Evolutionary conservation across 1,284 basidiomycete genomes (phyloP).

Genomic region (Phellopilus nigrolimitatus): DNA sequence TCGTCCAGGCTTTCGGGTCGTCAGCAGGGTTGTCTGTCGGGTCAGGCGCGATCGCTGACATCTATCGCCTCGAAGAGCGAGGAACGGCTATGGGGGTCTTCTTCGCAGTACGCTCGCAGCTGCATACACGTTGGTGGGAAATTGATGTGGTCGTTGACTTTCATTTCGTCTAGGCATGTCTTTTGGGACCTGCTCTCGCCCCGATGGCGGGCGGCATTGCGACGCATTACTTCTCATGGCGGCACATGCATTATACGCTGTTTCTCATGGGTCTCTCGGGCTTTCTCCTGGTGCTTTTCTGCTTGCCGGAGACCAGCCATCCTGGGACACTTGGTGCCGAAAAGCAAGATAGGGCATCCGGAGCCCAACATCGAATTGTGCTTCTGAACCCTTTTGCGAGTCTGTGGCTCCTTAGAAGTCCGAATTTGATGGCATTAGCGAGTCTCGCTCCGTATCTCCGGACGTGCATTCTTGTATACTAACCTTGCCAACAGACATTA

Average conservation of each 20-base stretch:
- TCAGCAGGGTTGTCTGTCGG: constrained; percentile 53
- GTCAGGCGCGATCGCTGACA: constrained; percentile 59
- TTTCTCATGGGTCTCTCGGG: constrained; percentile 41
- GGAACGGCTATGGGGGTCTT: constrained; percentile 62
- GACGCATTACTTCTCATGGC: constrained; percentile 41
- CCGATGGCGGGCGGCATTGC: constrained; percentile 38
- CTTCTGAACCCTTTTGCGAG: constrained; percentile 58
- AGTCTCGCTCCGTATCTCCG: constrained; percentile 26
- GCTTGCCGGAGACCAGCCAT: constrained; percentile 71
- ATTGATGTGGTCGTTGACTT: background rate
- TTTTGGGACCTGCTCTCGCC: constrained; percentile 34
- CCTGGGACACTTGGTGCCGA: constrained; percentile 45
- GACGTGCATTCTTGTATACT: background rate
- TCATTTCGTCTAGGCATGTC: constrained; percentile 25
- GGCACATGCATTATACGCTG: constrained; percentile 50
- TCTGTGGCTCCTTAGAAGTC: constrained; percentile 49
- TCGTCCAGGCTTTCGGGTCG: constrained; percentile 60
- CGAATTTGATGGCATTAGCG: constrained; percentile 53
- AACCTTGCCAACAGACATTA: constrained; percentile 33
- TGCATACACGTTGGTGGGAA: background rate
- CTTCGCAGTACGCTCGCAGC: constrained; percentile 47
- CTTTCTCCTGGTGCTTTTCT: constrained; percentile 41
- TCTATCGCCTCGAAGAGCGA: constrained; percentile 56
- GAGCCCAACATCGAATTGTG: constrained; percentile 30
- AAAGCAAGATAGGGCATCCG: constrained; percentile 24